Conservation (phyloP, 2,329 filamentous ascomycete genomes). For the Chaetomium strumarium region DNA sequence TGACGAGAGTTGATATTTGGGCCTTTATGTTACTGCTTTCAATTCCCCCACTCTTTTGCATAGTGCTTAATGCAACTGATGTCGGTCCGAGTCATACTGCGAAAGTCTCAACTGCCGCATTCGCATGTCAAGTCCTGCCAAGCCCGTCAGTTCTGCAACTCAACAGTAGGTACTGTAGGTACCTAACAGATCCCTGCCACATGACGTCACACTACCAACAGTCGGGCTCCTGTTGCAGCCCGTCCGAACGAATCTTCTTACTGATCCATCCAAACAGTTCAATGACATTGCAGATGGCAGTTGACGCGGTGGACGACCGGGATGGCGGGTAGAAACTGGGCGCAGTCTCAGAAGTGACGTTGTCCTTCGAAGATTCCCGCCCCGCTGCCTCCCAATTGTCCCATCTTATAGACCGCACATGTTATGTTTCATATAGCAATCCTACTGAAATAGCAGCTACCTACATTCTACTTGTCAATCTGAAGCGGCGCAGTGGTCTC, state of each 20-base stretch:
- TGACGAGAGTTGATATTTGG: too few species aligned
- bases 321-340: too few species aligned
- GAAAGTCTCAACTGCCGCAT: neutral
- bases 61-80: too few species aligned
- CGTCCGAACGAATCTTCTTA: slow-evolving; percentile 2
- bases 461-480: too few species aligned
- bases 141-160: neutral
- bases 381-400: too few species aligned
- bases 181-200: neutral
- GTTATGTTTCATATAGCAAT: neutral
- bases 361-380: too few species aligned
- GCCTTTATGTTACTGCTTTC: too few species aligned
- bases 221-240: neutral
- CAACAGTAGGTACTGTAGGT: neutral
- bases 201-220: slow-evolving; percentile 7
- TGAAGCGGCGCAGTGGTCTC: neutral
- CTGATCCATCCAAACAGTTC: neutral
- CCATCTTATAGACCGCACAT: neutral
- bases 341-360: too few species aligned
- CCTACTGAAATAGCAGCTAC: neutral
- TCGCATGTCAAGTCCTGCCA: neutral
- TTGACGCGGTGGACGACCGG: too few species aligned
- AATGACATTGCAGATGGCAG: neutral
- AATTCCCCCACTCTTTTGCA: too few species aligned
- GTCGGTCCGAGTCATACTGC: too few species aligned